Conservation (phyloP, 1,284 basidiomycete genomes). For the Microbotryomycetes sp. region DNA sequence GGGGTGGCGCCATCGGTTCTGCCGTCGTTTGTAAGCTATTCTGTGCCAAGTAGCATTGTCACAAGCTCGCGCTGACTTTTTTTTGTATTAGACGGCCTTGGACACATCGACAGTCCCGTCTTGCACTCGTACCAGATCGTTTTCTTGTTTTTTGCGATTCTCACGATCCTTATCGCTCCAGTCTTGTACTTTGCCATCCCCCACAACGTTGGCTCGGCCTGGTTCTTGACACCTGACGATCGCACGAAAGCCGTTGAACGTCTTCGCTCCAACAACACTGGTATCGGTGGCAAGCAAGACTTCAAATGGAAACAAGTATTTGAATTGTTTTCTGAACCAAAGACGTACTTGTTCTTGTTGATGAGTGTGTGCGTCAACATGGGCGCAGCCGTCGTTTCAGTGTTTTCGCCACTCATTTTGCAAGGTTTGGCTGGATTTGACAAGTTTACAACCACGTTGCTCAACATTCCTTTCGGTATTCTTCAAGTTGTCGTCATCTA, state of each 20-base stretch:
- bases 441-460: slow-evolving; percentile 36
- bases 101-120: background rate
- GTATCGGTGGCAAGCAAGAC: slow-evolving; percentile 37
- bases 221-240: slow-evolving; percentile 43
- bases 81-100: background rate
- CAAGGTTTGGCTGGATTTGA: slow-evolving; percentile 38
- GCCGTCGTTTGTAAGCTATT: background rate
- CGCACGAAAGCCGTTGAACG: slow-evolving; percentile 43
- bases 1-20: background rate
- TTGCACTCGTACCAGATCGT: slow-evolving; percentile 38
- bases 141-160: slow-evolving; percentile 41
- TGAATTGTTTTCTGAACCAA: slow-evolving; percentile 42
- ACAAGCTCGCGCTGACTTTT: too few species aligned
- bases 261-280: slow-evolving; percentile 44
- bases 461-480: slow-evolving; percentile 45
- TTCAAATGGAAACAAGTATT: slow-evolving; percentile 43
- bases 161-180: slow-evolving; percentile 42
- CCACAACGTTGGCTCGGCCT: slow-evolving; percentile 41
- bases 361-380: slow-evolving; percentile 34
- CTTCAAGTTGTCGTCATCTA: slow-evolving; percentile 41
- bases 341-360: slow-evolving; percentile 41
- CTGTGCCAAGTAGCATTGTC: background rate
- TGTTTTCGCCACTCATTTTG: slow-evolving; percentile 39
- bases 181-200: slow-evolving; percentile 33
- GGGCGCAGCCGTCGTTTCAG: slow-evolving; percentile 1